phyloP scores from a whole-genome alignment of 768 basidiomycete genomes.

The Tremella fuciformis region DNA sequence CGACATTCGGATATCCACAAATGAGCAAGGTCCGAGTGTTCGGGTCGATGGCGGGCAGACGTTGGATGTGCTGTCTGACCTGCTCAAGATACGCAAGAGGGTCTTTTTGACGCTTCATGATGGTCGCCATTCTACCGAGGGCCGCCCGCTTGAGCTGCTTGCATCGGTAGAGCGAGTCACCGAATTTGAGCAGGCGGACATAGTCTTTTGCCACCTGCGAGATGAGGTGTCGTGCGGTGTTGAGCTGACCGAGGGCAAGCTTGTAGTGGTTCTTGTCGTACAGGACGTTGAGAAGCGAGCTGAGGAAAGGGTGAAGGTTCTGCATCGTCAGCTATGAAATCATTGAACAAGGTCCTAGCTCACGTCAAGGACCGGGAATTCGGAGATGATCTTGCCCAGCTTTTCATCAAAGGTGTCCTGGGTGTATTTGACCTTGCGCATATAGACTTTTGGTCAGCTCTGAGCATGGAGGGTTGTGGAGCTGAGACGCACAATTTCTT shows the following conservation, averaged over 20 bases:
- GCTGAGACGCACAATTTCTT: conserved; percentile 60
- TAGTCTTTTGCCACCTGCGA: conserved; percentile 98
- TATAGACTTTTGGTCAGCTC: conserved; percentile 59
- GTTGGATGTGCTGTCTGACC: conserved; percentile 97
- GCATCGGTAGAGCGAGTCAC: conserved; percentile 94
- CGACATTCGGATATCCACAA: conserved; percentile 98
- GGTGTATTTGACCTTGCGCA: conserved; percentile 99
- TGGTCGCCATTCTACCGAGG: conserved; percentile 97
- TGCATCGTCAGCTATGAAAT: conserved; percentile 33
- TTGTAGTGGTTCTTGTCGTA: conserved; percentile 99
- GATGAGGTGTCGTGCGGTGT: conserved; percentile 91
- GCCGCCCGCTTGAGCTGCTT: conserved; percentile 98
- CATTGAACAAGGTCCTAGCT: conserved; percentile 48
- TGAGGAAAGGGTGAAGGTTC: conserved; percentile 94
- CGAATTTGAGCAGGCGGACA: conserved; percentile 92
- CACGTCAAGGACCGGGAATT: conserved; percentile 97
- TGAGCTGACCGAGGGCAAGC: conserved; percentile 92
- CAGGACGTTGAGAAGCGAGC: conserved; percentile 93
- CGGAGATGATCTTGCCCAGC: conserved; percentile 82
- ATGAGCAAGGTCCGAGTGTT: conserved; percentile 96
- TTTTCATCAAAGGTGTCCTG: conserved; percentile 97
- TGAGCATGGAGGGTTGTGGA: background rate
- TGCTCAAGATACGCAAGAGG: conserved; percentile 97
- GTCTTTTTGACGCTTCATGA: conserved; percentile 98
- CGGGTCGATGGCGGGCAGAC: conserved; percentile 96